Base-by-base conservation (phyloP, 2,329 filamentous ascomycete species). In the Intubia oerlemansii region DNA sequence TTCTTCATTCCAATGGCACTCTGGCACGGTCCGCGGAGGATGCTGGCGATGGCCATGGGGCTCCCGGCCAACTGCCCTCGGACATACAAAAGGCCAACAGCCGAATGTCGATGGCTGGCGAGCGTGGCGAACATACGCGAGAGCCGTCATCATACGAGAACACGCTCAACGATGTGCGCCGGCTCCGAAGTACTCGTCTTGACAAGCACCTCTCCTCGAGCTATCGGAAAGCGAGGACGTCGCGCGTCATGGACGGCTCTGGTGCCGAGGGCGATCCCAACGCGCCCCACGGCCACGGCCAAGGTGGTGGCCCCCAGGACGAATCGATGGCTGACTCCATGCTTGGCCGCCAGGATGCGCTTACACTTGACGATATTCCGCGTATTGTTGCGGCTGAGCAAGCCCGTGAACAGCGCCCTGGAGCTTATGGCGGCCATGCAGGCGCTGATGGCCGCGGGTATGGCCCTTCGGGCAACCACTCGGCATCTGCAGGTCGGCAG, bases 301-400 rank as follows among this genome's bases (percentile, higher is more conserved):
- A 88, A 39, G 69, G 85, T 2, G 79, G 90, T 44, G 81, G 90
- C 41, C 63, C 66, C 27, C 67, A 70, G 38, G 66, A 70, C 28
- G 74, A 79, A 39, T 62, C 67, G 13, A 64, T 72, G 18, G 72
- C 76, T 11, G 80, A 85, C 41, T 62, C 84, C 40, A 85, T 84
- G 44, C 82, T 98, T 44, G 81, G 81, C 20, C 73, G 82, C 39
- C 77, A 85, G 43, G 84, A 95, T 49, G 81, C 81, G 15, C 66
- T 98, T 36, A 93, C 85, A 1, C 56, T 98, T 32, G 88, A 98
- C 43, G 88, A 98, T 44, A 95, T 98, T 40, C 82, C 88, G 7
- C 68, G 88, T 37, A 91, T 98, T 42, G 84, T 93, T 24, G 88
- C 88, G 19, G 80, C 88, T 10, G 84, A 95, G 48, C 85, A 95